These are phyloP conservation scores for Colletotrichum salicis DNA, from an alignment of 2,329 filamentous ascomycete genomes.

Conservation along the genomic window DNA sequence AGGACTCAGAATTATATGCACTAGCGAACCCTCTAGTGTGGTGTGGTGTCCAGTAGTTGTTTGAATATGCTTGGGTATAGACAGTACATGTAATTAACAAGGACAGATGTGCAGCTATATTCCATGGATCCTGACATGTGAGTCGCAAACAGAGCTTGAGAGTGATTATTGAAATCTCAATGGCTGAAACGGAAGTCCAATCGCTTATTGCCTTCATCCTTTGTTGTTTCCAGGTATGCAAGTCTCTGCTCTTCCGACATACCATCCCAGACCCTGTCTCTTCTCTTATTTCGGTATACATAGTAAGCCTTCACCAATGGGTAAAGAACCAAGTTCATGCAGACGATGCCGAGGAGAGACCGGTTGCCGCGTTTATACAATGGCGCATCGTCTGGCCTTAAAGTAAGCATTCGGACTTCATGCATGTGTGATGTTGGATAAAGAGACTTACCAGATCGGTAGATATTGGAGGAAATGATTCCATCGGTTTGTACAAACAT, in stretches of 20 bases:
- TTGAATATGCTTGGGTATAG: too few relatives aligned
- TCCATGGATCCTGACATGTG: too few relatives aligned
- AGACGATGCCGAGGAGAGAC: slow-evolving; percentile 60
- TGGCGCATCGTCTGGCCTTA: slow-evolving; percentile 52
- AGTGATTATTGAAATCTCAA: slow-evolving; percentile 18
- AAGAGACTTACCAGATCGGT: slow-evolving; percentile 43
- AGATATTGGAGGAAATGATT: slow-evolving; percentile 55
- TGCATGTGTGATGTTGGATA: not conserved
- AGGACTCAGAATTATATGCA: too few relatives aligned
- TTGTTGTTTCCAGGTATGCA: slow-evolving; percentile 49
- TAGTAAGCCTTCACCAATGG: slow-evolving; percentile 46
- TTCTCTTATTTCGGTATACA: slow-evolving; percentile 45
- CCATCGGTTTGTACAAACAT: slow-evolving; percentile 58
- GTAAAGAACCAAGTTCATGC: slow-evolving; percentile 46
- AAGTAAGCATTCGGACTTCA: slow-evolving; percentile 44
- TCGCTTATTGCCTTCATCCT: slow-evolving; percentile 56
- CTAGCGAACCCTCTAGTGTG: too few relatives aligned
- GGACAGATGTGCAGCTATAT: too few relatives aligned
- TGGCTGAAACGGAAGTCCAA: slow-evolving; percentile 56
- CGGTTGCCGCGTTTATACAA: slow-evolving; percentile 66
- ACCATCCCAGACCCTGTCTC: slow-evolving; percentile 42
- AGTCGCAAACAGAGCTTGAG: not conserved
- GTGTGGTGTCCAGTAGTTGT: too few relatives aligned
- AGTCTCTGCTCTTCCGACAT: slow-evolving; percentile 43
- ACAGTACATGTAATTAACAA: too few relatives aligned